phyloP scores from a whole-genome alignment of 352 stramenopile genomes.

The Peronospora destructor region DNA sequence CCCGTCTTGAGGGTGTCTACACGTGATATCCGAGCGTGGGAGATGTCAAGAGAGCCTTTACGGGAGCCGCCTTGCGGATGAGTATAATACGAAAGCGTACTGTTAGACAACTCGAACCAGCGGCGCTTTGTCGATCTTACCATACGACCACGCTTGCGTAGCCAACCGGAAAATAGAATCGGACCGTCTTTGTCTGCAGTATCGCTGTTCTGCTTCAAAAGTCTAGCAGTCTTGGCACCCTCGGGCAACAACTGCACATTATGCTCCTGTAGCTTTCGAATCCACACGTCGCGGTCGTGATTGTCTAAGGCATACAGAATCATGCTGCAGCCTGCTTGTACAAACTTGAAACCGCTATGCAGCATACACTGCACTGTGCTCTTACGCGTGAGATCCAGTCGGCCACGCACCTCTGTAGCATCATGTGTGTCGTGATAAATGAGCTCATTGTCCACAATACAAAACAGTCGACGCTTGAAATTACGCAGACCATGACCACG shows the following conservation, averaged over 20 bases:
- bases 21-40: conserved; percentile 42
- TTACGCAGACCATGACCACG: conserved; percentile 66
- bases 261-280: conserved; percentile 69
- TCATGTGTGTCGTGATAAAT: conserved; percentile 83
- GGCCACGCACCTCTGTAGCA: conserved; percentile 63
- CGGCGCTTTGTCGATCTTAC: conserved; percentile 82
- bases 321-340: conserved; percentile 69
- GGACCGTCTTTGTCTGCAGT: conserved; percentile 42
- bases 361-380: conserved; percentile 58
- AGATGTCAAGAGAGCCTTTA: conserved; percentile 67
- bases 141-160: conserved; percentile 78
- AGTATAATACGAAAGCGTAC: conserved; percentile 68
- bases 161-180: conserved; percentile 72
- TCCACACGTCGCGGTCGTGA: conserved; percentile 77
- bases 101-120: conserved; percentile 75
- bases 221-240: conserved; percentile 43
- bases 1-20: conserved; percentile 79
- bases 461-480: conserved; percentile 84
- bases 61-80: conserved; percentile 66
- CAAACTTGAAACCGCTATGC: conserved; percentile 72
- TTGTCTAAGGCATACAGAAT: conserved; percentile 73
- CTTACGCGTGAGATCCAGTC: conserved; percentile 60
- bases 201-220: conserved; percentile 49
- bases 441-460: conserved; percentile 78
- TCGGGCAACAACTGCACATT: conserved; percentile 55